Base-by-base conservation (phyloP, 768 basidiomycete species). In the Lanmaoa rubissima region DNA sequence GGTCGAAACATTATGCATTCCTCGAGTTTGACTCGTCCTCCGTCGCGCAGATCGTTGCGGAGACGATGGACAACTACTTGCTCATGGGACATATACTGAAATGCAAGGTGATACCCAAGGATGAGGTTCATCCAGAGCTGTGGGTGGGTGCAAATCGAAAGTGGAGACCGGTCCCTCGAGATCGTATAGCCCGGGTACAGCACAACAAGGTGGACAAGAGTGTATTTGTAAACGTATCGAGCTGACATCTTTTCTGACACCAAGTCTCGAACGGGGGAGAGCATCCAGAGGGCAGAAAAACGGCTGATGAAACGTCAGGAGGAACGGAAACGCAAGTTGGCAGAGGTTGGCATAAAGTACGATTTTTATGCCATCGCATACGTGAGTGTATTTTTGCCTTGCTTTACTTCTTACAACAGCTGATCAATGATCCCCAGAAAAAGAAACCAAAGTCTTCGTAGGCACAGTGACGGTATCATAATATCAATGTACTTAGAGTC, bases 51-150 rank as follows among this genome's bases (percentile, higher is more conserved):
- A 98, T 99, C 60, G 97, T 97, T 9, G 88, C 91, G 2, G 97
- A 98, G 67, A 98, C 96, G 44, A 98, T 98, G 97, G 86, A 99
- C 79, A 98, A 97, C 76, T 99, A 98, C 73, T 82, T 99, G 39
- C 79, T 99, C 61, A 83, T 90, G 81, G 95, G 96, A 8, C 96
- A 97, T 69, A 89, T 99, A 60, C 80, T 99, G 53, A 84, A 83
- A 43, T 98, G 96, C 78, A 90, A 92, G 73, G 73, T 94, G 50
- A 85, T 98, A 57, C 93, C 97, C 40, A 86, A 86, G 63, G 92
- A 95, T 26, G 73, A 95, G 58, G 84, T 98, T 1, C 96, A 98
- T 70, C 90, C 94, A 13, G 85, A 96, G 67, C 74, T 98, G 1
- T 99, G 97, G 97, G 78, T 95, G 12, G 96, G 97, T n/a, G 92